Evolutionary conservation across 2,329 filamentous ascomycete species (phyloP), one percentile per base, ranked within the genome.

Genomic region (Dryadomyces quercus-mongolicae): DNA sequence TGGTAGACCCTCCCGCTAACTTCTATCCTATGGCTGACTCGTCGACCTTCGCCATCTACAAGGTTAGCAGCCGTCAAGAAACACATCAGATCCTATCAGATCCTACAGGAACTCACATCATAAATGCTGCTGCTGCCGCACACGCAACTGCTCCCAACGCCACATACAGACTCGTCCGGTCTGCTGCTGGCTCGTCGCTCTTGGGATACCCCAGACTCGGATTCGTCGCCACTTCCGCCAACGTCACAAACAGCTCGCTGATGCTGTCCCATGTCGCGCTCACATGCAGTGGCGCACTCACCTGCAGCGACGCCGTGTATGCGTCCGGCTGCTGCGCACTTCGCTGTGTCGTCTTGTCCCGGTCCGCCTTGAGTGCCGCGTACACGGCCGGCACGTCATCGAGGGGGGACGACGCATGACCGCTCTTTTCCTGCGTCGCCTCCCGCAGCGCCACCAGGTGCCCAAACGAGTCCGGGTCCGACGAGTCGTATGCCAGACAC

Each of bases 401-500:
- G 2, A 98, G 78, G 54, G 93, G 85, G 0, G 89, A 83, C 12
- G 16, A 2, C n/a, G 42, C 10, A 4, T 40, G 36, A 12, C 36
- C 10, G 4, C 36, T 5, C 10, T 12, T 16, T 9, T 31, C 38
- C 42, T 44, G 51, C 25, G 55, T 54, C 62, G 84, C 86, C 54
- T 81, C 78, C 46, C 91, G 84, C 50, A 96, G 74, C 18, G 86
- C 80, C 42, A 92, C 86, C 53, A 98, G 89, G 64, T 97, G 91
- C 1, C 86, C 83, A 68, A 98, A 98, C 4, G 89, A 95, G 67
- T 97, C 91, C 0, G 93, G 92, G 58, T 98, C 91, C 1, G 90
- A 94, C 2, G 92, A 97, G 71, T 98, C 93, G 70, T 97, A 98
- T 0, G 89, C 85, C 69, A 95, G 97, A 69, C 92, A 95, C 48